Evolutionary conservation across 2,329 filamentous ascomycete species (phyloP).

Genomic region (Sordariomycetes sp.): DNA sequence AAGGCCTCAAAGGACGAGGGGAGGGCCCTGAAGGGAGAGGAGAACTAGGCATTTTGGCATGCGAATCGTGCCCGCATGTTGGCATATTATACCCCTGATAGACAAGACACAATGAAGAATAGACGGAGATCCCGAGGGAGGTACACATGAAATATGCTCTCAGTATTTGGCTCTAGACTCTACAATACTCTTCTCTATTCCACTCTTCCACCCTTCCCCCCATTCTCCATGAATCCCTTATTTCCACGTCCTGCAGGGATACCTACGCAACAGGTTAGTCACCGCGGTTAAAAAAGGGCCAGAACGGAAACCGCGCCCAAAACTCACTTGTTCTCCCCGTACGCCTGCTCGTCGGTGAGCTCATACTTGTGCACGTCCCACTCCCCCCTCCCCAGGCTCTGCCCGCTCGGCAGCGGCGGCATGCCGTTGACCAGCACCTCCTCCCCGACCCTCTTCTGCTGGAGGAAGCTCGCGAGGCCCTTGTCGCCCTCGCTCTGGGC

Average conservation of each 20-base stretch:
- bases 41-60: background rate
- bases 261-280: conserved; percentile 31
- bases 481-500: conserved; percentile 60
- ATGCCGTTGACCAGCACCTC: conserved; percentile 68
- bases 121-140: background rate
- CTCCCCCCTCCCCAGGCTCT: conserved; percentile 39
- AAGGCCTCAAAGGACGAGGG: background rate
- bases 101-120: background rate
- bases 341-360: conserved; percentile 56
- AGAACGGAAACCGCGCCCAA: background rate
- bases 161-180: background rate
- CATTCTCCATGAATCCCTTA: conserved; percentile 17
- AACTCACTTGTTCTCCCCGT: conserved; percentile 53
- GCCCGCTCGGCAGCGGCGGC: conserved; percentile 76
- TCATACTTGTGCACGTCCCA: conserved; percentile 62
- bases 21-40: background rate
- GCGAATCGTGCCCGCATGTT: background rate
- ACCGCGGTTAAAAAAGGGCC: conserved; percentile 1
- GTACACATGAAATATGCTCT: background rate
- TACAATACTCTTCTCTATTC: background rate
- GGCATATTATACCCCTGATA: background rate
- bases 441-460: conserved; percentile 45
- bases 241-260: conserved; percentile 54
- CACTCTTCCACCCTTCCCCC: conserved; percentile 11
- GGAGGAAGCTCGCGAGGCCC: conserved; percentile 63